Percentiles rank a stretch among this genome's conserved stretches.
phyloP scores from a whole-genome alignment of 345 rosid species.

The Litchi chinensis region DNA sequence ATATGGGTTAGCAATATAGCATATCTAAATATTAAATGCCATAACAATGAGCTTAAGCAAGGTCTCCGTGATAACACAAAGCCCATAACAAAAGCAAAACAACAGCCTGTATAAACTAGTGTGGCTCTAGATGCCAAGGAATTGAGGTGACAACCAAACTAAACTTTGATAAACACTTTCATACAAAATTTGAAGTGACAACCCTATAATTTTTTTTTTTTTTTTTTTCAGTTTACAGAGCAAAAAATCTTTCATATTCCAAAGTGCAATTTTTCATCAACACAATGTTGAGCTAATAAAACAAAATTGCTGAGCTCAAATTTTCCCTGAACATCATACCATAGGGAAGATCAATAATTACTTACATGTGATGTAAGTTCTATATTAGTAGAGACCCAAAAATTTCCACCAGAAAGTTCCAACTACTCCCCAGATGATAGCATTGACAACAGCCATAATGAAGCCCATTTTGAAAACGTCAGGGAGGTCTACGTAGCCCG shows the following conservation, averaged over 20 bases:
- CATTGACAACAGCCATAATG: slow-evolving; percentile 72
- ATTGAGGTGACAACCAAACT: too few species aligned
- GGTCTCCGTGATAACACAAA: too few species aligned
- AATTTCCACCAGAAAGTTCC: slow-evolving; percentile 97
- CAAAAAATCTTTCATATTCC: neutral
- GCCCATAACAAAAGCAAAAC: too few species aligned
- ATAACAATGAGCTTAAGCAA: too few species aligned
- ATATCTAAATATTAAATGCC: too few species aligned
- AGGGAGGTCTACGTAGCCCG: slow-evolving; percentile 87
- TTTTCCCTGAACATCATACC: slow-evolving; percentile 15
- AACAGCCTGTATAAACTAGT: too few species aligned
- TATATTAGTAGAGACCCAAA: slow-evolving; percentile 83
- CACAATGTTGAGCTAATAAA: neutral
- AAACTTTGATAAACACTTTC: neutral
- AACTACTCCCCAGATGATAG: slow-evolving; percentile 77
- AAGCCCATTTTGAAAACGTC: slow-evolving; percentile 89
- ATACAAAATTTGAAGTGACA: neutral
- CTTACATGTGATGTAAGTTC: slow-evolving; percentile 22
- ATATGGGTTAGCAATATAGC: too few species aligned
- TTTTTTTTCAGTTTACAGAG: neutral
- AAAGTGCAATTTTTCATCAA: neutral
- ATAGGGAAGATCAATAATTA: slow-evolving; percentile 14
- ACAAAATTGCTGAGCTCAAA: slow-evolving; percentile 22
- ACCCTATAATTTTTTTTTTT: neutral
- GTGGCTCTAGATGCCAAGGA: too few species aligned